Evolutionary conservation across 441 rosid species (phyloP), one percentile per base, ranked within the genome.

Genomic region (Jatropha podagrica): DNA sequence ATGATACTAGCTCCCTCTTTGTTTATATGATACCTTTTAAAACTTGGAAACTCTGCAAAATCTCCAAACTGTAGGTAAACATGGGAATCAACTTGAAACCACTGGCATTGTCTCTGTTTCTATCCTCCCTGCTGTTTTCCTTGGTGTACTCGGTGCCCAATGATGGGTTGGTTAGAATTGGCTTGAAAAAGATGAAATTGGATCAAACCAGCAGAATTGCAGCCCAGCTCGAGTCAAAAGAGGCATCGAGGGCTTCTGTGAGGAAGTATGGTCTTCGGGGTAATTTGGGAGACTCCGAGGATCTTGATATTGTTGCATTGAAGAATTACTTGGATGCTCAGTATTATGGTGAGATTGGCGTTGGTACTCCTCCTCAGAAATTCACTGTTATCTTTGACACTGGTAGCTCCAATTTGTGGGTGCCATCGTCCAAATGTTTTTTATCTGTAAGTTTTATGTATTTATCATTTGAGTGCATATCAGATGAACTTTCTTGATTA

Each of bases 381-480:
- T 91, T 93, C 74, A 87, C 91, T 1, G 98, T 91, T 75, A 87
- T 93, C 32, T 93, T 93, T 74, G 98, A 93, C 83, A 93, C 98
- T 3, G 93, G 97, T 58, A 93, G 95, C 79, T 87, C 98, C 74
- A 91, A 93, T 79, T 79, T 93, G 78, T 93, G 97, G 98, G 92
- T 91, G 67, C 97, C 98, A 12, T 91, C 97, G 14, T 81, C 90
- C 7, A 88, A 90, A 76, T 93, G 95, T 78, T 83, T 80, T 71
- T 81, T 88, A 48, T 93, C 94, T 13, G 95, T 91, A 76, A 86
- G 94, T 84, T 62, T 60, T 73, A 37, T 11, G 58, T 65, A 23
- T 18, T 67, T n/a, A 10, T 72, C 12, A 40, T 64, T 49, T 73
- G 65, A 38, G 42, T 48, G 61, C 56, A 3, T 61, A 20, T 46